phyloP scores from a whole-genome alignment of 2,329 filamentous ascomycete species.

The Sporothrix variecibatus region DNA sequence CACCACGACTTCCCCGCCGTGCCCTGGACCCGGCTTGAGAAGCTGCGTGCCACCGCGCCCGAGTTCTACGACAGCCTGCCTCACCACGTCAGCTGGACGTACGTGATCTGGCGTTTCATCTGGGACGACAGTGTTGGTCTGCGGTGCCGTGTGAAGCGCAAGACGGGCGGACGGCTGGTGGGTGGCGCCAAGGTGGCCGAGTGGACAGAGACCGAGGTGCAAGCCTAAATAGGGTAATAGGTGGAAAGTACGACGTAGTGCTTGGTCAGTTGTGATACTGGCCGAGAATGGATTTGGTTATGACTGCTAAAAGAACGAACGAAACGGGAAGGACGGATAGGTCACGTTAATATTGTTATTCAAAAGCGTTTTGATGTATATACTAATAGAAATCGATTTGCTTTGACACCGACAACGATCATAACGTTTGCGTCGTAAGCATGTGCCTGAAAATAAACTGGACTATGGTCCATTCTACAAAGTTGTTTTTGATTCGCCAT shows the following conservation, averaged over 20 bases:
- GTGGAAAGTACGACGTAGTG: not conserved
- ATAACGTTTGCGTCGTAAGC: not conserved
- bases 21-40: constrained; percentile 85
- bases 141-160: constrained; percentile 90
- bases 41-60: constrained; percentile 74
- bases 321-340: not conserved
- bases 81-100: constrained; percentile 84
- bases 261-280: not conserved
- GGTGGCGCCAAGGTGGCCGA: constrained; percentile 52
- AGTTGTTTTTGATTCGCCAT: no score
- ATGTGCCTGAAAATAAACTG: not conserved
- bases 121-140: constrained; percentile 86
- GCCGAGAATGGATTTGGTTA: not conserved
- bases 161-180: constrained; percentile 68
- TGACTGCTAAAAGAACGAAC: not conserved
- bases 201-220: constrained; percentile 71
- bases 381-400: constrained; percentile 3
- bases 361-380: not conserved
- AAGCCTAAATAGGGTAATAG: constrained; percentile 45
- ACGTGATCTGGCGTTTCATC: constrained; percentile 95
- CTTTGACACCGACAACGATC: not conserved
- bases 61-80: constrained; percentile 93
- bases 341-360: not conserved
- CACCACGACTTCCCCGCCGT: constrained; percentile 98
- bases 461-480: no score